Base-by-base conservation (phyloP, 129 eudicot species). In the Tanacetum coccineum region DNA sequence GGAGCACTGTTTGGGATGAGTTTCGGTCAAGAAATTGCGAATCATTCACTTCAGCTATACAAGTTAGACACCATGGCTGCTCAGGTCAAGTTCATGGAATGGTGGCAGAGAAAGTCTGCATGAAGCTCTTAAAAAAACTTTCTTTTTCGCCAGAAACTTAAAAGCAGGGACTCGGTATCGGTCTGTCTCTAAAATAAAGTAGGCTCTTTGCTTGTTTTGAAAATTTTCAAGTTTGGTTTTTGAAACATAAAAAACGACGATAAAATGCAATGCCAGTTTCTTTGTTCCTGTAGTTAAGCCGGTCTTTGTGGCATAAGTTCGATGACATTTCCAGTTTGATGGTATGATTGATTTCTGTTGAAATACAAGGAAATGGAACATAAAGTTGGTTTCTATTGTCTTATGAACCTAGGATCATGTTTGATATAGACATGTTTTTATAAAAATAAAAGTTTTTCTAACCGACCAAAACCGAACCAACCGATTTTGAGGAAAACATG, bases 1-100 rank as follows among this genome's bases (percentile, higher is more conserved):
- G 97, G 97, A 51, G 95, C 83, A 10, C 84, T 81, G 28, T 79
- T 85, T 48, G 97, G 97, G 22, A 74, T 81, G 86, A 85, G 84
- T 36, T 87, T 87, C 54, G 97, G 95, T 26, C 74, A 78, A 17
- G 95, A 90, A 61, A 59, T 79, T 68, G 92, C 84, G 19, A 85
- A 83, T 64, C 97, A 87, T 70, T 81, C 76, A 56, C 84, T 82
- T 75, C 92, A 90, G 64, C 70, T 87, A 6, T 87, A 87, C 76
- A 81, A 75, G 76, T 6, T 84, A 73, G 92, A 90, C 70, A 82
- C 87, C 46, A 64, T 82, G 89, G 75, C 89, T 40, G 81, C 97
- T 1, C 90, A 85, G 78, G 80, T 76, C 19, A 91, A 91, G 77
- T 91, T 87, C 76, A 51, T 78, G 73, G 95, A 91, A 69, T 90